A percentile compares a stretch with the other conserved stretches of the same genome.
Evolutionary conservation across 1,139 yeast genomes (phyloP).

Genomic region (Yamadazyma aaseri): DNA sequence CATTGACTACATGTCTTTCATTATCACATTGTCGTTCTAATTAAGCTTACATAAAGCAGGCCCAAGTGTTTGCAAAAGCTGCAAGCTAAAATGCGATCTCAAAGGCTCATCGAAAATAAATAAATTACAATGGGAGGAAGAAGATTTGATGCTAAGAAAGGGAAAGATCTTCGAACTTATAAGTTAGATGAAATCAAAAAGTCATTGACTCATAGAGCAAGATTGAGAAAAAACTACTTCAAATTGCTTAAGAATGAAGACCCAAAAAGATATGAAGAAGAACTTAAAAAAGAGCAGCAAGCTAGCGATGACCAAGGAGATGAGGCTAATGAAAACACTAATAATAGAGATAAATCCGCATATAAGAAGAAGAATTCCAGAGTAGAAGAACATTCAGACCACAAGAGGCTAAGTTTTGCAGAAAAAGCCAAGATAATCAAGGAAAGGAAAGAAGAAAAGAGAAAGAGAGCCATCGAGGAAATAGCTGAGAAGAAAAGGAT

Average conservation of each 20-base stretch:
- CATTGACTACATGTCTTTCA: too few relatives aligned
- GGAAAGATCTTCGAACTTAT: conserved; percentile 40
- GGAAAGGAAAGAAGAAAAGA: conserved; percentile 40
- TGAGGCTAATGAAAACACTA: conserved; percentile 4
- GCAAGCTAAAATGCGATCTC: conserved; percentile 2
- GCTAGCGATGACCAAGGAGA: conserved; percentile 8
- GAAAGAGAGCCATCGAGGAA: conserved; percentile 29
- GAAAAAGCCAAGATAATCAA: conserved; percentile 49
- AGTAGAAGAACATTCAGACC: conserved; percentile 18
- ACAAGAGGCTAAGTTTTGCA: conserved; percentile 33
- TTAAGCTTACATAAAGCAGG: too few relatives aligned
- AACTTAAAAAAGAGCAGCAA: conserved; percentile 8
- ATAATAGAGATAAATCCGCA: conserved; percentile 2
- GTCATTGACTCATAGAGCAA: conserved; percentile 78
- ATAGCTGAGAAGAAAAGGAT: conserved; percentile 23
- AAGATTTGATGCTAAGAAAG: conserved; percentile 18
- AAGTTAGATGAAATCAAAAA: conserved; percentile 64
- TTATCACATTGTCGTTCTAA: too few relatives aligned
- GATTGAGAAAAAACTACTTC: conserved; percentile 78
- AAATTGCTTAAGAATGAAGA: conserved; percentile 78
- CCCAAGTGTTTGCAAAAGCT: too few relatives aligned
- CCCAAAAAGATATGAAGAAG: conserved; percentile 6
- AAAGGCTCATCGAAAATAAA: conserved; percentile 11
- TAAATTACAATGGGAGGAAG: conserved; percentile 12
- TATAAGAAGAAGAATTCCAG: conserved; percentile 14